phyloP scores from a whole-genome alignment of 176 grass and related monocot species.

The Eleusine indica region DNA sequence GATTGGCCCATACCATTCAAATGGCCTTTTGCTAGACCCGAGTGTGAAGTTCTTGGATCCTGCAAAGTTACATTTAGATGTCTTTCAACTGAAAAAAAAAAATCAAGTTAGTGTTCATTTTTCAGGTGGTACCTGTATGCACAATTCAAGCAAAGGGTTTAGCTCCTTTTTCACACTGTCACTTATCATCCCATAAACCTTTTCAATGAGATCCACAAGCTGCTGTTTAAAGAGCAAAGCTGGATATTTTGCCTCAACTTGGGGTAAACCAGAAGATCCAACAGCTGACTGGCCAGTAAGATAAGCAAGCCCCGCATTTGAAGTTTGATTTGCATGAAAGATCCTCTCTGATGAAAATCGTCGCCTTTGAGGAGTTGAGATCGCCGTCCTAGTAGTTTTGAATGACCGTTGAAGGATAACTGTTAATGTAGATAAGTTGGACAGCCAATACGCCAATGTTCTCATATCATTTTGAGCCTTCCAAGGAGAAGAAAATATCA shows the following conservation, averaged over 20 bases:
- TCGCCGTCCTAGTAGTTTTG: conserved; percentile 64
- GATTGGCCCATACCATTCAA: conserved; percentile 56
- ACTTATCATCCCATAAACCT: conserved; percentile 80
- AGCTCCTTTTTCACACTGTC: conserved; percentile 84
- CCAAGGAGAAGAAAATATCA: conserved; percentile 42
- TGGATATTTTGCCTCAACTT: conserved; percentile 88
- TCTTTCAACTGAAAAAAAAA: background rate
- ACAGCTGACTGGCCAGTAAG: conserved; percentile 51
- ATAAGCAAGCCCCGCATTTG: conserved; percentile 69
- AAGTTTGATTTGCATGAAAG: conserved; percentile 62
- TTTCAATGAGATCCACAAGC: conserved; percentile 85
- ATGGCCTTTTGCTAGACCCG: conserved; percentile 50
- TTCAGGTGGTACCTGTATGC: conserved; percentile 70
- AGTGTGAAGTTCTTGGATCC: conserved; percentile 69
- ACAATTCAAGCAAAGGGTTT: conserved; percentile 78
- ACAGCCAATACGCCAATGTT: conserved; percentile 73
- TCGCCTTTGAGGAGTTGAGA: conserved; percentile 66
- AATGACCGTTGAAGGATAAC: conserved; percentile 72
- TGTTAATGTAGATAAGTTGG: conserved; percentile 68
- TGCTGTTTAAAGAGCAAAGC: conserved; percentile 92
- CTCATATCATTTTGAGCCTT: conserved; percentile 66
- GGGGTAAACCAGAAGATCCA: conserved; percentile 59
- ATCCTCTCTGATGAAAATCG: conserved; percentile 70
- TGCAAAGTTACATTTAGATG: conserved; percentile 43
- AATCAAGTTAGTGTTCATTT: conserved; percentile 3